These are phyloP conservation scores for Potentilla sterilis DNA, from an alignment of 306 rosid genomes.

Conservation along the genomic window DNA sequence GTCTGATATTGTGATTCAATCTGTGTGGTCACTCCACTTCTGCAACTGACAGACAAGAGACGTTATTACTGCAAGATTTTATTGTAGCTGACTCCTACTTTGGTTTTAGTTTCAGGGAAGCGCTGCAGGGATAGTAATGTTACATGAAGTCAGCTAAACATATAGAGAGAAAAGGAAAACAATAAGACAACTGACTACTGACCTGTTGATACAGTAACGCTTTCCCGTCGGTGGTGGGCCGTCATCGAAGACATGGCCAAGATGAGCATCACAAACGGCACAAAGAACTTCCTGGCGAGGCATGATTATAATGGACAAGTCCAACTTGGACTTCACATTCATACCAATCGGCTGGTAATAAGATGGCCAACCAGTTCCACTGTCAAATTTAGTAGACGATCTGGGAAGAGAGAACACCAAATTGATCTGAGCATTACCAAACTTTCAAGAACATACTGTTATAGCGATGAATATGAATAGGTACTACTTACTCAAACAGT, in stretches of 20 bases:
- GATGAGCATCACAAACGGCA: slow-evolving; percentile 81
- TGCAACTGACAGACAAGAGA: neutral
- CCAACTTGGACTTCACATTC: slow-evolving; percentile 76
- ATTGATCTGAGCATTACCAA: neutral
- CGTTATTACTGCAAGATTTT: neutral
- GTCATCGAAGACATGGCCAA: slow-evolving; percentile 93
- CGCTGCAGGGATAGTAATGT: slow-evolving; percentile 46
- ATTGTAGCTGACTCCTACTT: slow-evolving; percentile 24
- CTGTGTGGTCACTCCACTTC: no score
- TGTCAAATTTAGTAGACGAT: slow-evolving; percentile 83
- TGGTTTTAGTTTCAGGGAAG: slow-evolving; percentile 61
- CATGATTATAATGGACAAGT: slow-evolving; percentile 85
- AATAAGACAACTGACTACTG: neutral
- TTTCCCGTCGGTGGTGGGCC: slow-evolving; percentile 92
- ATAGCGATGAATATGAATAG: neutral
- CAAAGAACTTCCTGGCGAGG: slow-evolving; percentile 94
- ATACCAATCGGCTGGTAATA: slow-evolving; percentile 74
- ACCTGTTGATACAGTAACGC: slow-evolving; percentile 95
- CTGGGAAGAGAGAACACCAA: slow-evolving; percentile 35
- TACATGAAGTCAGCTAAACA: slow-evolving; percentile 21
- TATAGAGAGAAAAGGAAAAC: neutral
- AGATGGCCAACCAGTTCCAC: slow-evolving; percentile 99
- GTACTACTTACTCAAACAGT: slow-evolving; percentile 75
- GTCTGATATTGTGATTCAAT: neutral
- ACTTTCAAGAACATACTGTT: neutral